Evolutionary conservation across 345 rosid genomes (phyloP), one percentile per base, ranked within the genome.

Genomic region (Bruguiera parviflora): DNA sequence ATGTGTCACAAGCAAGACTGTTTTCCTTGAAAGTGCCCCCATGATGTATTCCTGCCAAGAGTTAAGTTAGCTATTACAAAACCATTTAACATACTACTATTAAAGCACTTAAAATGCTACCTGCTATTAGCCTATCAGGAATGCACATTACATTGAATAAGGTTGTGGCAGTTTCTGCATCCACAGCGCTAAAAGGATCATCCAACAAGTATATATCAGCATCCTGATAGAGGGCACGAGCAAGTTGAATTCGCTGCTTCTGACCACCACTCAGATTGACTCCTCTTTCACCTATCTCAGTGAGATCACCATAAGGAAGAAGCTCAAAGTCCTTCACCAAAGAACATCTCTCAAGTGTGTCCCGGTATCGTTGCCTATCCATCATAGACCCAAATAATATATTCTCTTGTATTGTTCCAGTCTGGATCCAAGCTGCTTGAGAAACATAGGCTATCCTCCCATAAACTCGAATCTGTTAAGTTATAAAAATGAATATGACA

Each of bases 231-330:
- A 94, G 92, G 25, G 98, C 97, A 67, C 96, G 97, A 49, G 98
- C 97, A 59, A 94, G 95, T 78, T 94, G 98, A 80, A 94, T 88
- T 72, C 96, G 73, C 84, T 94, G 98, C 75, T 91, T 94, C 82
- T 94, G 98, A 66, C 98, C 97, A 27, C 98, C 97, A 63, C 98
- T 94, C 73, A 94, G 84, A 84, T 94, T 94, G 47, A 94, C 98
- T 67, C 98, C 98, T 81, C 98, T 82, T 81, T 94, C 97, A 27
- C 97, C 97, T 59, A 91, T 91, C 84, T 94, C 97, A n/a, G 98
- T 91, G 22, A 68, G 89, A 82, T 94, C 97, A 27, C 97, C 97
- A 27, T 85, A 81, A 39, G 98, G 98, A 75, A 91, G 85, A 71
- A 85, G 74, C 73, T 94, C 97, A 55, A 94, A 95, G 78, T 94